phyloP scores from a whole-genome alignment of 345 rosid genomes.

The Corymbia maculata region DNA sequence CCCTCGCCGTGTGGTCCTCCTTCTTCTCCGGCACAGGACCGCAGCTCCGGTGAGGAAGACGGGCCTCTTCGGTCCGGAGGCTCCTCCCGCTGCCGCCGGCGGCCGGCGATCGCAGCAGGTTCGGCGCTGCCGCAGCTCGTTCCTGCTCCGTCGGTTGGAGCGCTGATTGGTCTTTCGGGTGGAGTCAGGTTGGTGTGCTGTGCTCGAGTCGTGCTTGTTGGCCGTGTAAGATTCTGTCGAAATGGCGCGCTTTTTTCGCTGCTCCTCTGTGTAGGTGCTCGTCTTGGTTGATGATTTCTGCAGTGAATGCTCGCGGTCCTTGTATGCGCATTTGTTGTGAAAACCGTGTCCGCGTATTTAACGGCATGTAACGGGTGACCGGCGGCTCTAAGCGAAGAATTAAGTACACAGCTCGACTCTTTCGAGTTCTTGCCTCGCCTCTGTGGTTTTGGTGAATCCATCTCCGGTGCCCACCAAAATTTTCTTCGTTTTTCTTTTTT shows the following conservation, averaged over 20 bases:
- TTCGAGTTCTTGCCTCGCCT: background rate
- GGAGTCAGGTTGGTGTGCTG: background rate
- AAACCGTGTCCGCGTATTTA: background rate
- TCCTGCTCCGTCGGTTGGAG: background rate
- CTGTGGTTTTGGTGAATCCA: background rate
- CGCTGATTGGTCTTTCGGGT: background rate
- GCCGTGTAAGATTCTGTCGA: background rate
- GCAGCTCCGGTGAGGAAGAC: background rate
- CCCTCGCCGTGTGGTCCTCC: background rate
- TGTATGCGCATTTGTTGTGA: background rate
- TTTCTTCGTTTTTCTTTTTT: background rate
- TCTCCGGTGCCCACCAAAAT: background rate
- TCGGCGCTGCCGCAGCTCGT: background rate
- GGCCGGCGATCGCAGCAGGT: background rate
- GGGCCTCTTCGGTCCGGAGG: background rate
- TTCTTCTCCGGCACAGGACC: background rate
- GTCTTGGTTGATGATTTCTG: background rate
- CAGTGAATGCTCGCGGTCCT: background rate
- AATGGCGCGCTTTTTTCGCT: background rate
- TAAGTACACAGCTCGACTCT: background rate
- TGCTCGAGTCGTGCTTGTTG: background rate
- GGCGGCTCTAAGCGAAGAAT: background rate
- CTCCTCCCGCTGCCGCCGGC: background rate
- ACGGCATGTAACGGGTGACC: background rate
- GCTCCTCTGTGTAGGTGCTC: background rate